Conservation (phyloP, 1,284 basidiomycete species). For the Laetiporus sulphureus region DNA sequence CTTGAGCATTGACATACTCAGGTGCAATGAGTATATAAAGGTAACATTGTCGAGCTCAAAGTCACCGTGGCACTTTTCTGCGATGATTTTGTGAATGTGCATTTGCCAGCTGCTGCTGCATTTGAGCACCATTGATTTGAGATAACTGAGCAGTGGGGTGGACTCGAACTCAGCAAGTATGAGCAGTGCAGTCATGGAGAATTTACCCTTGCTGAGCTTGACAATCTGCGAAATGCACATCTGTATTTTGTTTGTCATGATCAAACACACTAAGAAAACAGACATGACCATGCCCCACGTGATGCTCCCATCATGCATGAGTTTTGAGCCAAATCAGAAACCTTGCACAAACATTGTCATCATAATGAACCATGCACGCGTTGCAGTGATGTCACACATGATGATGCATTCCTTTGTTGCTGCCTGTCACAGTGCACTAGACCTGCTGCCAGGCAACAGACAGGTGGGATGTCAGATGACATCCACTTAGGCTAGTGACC, state of each 20-base stretch:
- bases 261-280: constrained; percentile 94
- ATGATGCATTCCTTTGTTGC: constrained; percentile 52
- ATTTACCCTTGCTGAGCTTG: constrained; percentile 80
- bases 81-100: constrained; percentile 51
- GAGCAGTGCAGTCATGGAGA: constrained; percentile 70
- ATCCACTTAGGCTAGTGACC: too few relatives aligned
- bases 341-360: constrained; percentile 95
- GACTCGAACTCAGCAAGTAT: constrained; percentile 46
- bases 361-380: constrained; percentile 69
- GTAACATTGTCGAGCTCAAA: constrained; percentile 72
- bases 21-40: constrained; percentile 85
- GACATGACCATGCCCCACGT: constrained; percentile 81
- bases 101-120: constrained; percentile 6
- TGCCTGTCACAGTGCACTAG: too few relatives aligned
- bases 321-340: constrained; percentile 92
- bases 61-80: constrained; percentile 63
- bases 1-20: constrained; percentile 51
- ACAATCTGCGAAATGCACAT: constrained; percentile 80
- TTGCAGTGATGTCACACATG: constrained; percentile 75
- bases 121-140: constrained; percentile 14
- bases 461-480: too few relatives aligned
- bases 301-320: constrained; percentile 71
- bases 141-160: constrained; percentile 9
- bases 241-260: constrained; percentile 83
- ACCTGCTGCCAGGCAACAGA: too few relatives aligned